Conservation (phyloP, 139 green algal species). For the Limnomonas spitsbergensis region DNA sequence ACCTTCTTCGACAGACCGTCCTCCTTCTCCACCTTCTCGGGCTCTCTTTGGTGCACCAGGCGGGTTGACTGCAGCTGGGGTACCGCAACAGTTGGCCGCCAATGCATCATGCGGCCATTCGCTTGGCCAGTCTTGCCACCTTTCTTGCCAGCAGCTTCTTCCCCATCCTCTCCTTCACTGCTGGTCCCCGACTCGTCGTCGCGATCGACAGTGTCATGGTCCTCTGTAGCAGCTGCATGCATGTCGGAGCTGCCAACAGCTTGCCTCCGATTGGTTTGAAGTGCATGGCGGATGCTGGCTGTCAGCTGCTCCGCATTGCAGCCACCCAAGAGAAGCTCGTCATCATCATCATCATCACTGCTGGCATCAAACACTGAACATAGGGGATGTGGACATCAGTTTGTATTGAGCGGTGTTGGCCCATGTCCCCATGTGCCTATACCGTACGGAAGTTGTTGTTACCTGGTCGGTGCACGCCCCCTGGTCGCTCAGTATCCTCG, state of each 20-base stretch:
- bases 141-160: not conserved
- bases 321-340: no score
- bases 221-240: no score
- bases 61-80: not conserved
- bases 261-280: no score
- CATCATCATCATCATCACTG: no score
- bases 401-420: no score
- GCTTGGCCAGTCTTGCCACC: not conserved
- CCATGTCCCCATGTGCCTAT: no score
- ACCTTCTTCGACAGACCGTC: slow-evolving; percentile 41
- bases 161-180: not conserved
- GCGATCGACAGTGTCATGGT: not conserved
- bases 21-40: slow-evolving; percentile 30
- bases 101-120: not conserved
- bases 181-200: not conserved
- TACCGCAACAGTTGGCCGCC: not conserved
- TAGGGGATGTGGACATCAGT: no score
- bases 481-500: not conserved
- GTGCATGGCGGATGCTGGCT: not conserved
- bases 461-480: no score
- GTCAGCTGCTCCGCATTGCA: no score
- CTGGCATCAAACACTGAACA: no score
- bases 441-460: no score
- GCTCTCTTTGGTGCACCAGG: slow-evolving; percentile 2
- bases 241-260: no score